phyloP scores from a whole-genome alignment of 1,284 basidiomycete genomes.

The Cutaneotrichosporon sp. region DNA sequence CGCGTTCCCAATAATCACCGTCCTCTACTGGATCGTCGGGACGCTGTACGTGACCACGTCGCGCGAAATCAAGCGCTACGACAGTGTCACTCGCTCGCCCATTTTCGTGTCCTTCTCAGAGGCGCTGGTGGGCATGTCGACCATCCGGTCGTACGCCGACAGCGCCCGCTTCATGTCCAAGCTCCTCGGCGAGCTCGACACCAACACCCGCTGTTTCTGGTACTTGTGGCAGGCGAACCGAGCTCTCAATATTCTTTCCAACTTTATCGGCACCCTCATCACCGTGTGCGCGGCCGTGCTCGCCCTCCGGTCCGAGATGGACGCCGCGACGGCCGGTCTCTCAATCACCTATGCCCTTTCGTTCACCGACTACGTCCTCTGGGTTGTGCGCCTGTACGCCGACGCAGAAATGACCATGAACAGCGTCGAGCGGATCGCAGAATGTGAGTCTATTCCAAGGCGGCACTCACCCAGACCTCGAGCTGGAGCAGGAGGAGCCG shows the following conservation, averaged over 20 bases:
- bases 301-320: slow-evolving; percentile 51
- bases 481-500: slow-evolving; percentile 56
- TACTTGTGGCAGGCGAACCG: slow-evolving; percentile 56
- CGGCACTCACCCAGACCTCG: slow-evolving; percentile 43
- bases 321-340: slow-evolving; percentile 51
- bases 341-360: slow-evolving; percentile 49
- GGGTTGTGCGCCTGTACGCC: slow-evolving; percentile 56
- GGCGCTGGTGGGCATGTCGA: slow-evolving; percentile 55
- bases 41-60: slow-evolving; percentile 56
- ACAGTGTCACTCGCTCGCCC: slow-evolving; percentile 58
- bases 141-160: slow-evolving; percentile 59
- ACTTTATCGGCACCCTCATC: slow-evolving; percentile 56
- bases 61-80: slow-evolving; percentile 60
- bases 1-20: slow-evolving; percentile 51
- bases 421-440: slow-evolving; percentile 57
- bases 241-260: slow-evolving; percentile 55
- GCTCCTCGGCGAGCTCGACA: slow-evolving; percentile 55
- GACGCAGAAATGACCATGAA: slow-evolving; percentile 55
- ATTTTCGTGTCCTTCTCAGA: slow-evolving; percentile 60
- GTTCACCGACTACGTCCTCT: slow-evolving; percentile 56
- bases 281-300: slow-evolving; percentile 55
- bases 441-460: slow-evolving; percentile 46
- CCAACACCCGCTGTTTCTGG: slow-evolving; percentile 54
- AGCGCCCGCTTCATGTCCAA: slow-evolving; percentile 55
- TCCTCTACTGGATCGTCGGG: slow-evolving; percentile 55